Percentiles rank a stretch among this genome's conserved stretches.
These are phyloP conservation scores for Peniophora sp. DNA, from an alignment of 1,284 basidiomycete genomes.

Conservation along the genomic window DNA sequence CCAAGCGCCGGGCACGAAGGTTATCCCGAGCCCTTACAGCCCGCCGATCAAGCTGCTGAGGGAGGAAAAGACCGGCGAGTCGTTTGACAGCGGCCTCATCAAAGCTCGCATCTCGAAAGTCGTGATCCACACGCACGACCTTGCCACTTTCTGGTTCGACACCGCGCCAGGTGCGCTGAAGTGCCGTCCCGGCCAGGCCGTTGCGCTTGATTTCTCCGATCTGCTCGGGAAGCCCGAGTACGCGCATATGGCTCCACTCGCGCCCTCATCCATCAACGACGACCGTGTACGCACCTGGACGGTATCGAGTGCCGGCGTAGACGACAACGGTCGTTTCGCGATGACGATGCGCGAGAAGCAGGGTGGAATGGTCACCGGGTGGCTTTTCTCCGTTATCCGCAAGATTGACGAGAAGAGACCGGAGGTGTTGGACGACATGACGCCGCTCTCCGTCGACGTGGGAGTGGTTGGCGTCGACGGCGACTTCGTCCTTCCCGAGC, in stretches of 20 bases:
- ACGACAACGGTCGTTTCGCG: constrained; percentile 22
- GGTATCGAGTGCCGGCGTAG: constrained; percentile 30
- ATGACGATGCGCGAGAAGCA: constrained; percentile 47
- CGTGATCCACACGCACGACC: constrained; percentile 33
- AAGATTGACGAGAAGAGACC: constrained; percentile 29
- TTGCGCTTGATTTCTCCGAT: constrained; percentile 44
- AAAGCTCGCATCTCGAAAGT: constrained; percentile 31
- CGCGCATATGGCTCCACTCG: constrained; percentile 39
- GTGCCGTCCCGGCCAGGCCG: constrained; percentile 45
- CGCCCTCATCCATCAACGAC: constrained; percentile 47
- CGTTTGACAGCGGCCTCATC: constrained; percentile 18
- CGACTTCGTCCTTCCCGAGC: constrained; percentile 23
- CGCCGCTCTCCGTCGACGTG: constrained; percentile 21
- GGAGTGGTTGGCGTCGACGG: constrained; percentile 30
- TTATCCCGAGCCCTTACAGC: constrained; percentile 44
- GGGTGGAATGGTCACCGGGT: constrained; percentile 43
- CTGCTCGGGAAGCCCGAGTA: constrained; percentile 40
- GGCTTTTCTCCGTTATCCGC: constrained; percentile 39
- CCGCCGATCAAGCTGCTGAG: constrained; percentile 47
- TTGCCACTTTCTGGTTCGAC: constrained; percentile 51
- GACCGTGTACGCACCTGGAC: constrained; percentile 64
- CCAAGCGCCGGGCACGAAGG: constrained; percentile 26
- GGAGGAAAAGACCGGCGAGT: constrained; percentile 29
- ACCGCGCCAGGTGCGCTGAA: background rate
- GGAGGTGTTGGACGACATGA: constrained; percentile 29